Evolutionary conservation across 805 yeast species (phyloP).

Genomic region (Saturnispora mendoncae): DNA sequence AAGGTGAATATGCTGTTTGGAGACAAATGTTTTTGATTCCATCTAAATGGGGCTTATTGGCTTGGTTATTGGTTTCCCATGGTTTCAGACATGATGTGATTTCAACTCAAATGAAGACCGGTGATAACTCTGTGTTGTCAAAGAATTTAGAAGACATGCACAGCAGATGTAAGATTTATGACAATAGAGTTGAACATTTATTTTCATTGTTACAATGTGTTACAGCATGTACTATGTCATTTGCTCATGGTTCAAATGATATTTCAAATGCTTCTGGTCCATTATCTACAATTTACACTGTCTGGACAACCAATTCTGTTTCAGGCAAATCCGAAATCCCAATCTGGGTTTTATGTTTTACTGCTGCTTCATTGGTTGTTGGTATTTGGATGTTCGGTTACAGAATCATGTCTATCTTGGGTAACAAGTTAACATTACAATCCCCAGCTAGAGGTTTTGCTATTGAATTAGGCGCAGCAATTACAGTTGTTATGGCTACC

Average conservation of each 20-base stretch:
- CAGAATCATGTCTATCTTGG: constrained; percentile 56
- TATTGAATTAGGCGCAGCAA: constrained; percentile 70
- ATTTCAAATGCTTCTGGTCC: constrained; percentile 76
- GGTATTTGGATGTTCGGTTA: constrained; percentile 70
- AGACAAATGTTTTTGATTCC: constrained; percentile 36
- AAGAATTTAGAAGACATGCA: constrained; percentile 45
- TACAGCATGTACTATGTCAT: constrained; percentile 73
- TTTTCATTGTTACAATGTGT: constrained; percentile 61
- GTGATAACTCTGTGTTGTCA: constrained; percentile 30
- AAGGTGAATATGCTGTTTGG: constrained; percentile 27
- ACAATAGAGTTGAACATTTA: constrained; percentile 59
- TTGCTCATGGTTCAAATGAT: constrained; percentile 78
- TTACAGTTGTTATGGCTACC: constrained; percentile 68
- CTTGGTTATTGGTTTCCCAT: constrained; percentile 42
- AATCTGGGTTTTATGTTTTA: constrained; percentile 59
- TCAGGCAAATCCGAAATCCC: constrained; percentile 50
- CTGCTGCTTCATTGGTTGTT: constrained; percentile 57
- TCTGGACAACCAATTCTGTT: constrained; percentile 47
- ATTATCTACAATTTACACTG: constrained; percentile 50
- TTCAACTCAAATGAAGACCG: constrained; percentile 34
- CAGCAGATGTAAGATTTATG: constrained; percentile 52
- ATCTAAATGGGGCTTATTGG: constrained; percentile 43
- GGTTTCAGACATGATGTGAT: constrained; percentile 64
- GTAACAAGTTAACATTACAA: constrained; percentile 65
- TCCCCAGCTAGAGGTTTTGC: constrained; percentile 74